Evolutionary conservation across 2,329 filamentous ascomycete species (phyloP), one percentile per base, ranked within the genome.

Genomic region (Tympanopsis confertula): DNA sequence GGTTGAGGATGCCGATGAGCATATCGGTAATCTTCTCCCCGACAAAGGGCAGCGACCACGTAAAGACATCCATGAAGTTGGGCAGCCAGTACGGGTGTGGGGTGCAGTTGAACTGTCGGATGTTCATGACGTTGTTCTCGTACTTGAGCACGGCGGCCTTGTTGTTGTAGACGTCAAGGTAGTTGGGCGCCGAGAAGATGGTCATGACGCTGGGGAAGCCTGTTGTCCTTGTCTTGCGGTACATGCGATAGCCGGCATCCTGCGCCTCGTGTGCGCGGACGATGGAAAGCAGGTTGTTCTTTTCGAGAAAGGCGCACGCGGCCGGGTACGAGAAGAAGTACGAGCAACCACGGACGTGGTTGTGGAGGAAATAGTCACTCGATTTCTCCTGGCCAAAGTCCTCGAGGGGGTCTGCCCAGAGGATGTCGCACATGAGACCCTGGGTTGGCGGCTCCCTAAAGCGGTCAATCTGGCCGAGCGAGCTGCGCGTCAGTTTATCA

Each of bases 121-220:
- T 98, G 69, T 98, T 98, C 91, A 98, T 98, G 43, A 98, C 91
- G 55, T 98, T 98, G 64, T 98, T 98, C 66, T 98, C 91, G 58
- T 98, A 98, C 66, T 98, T 98, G 52, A 98, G 69, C 30, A 98
- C 91, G 1, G 91, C 91, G 2, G 91, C 91, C 69, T 98, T 98
- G 73, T 98, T 98, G 77, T 98, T 98, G 66, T 98, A 98, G 26
- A 98, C 88, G 54, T 98, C 91, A 45, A 98, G 78, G 57, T 98
- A 98, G 63, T 98, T 98, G 26, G 91, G 91, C 2, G 91, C 91
- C 33, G 89, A 96, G 71, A 98, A 98, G 53, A 98, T 98, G 49
- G 91, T 98, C 91, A 98, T 98, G 45, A 98, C 91, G 64, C 88
- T 95, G 17, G 91, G 91, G 66, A 98, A 98, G 3, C 91, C 91